phyloP scores from a whole-genome alignment of 805 yeast species.

The Metschnikowia koreensis region DNA sequence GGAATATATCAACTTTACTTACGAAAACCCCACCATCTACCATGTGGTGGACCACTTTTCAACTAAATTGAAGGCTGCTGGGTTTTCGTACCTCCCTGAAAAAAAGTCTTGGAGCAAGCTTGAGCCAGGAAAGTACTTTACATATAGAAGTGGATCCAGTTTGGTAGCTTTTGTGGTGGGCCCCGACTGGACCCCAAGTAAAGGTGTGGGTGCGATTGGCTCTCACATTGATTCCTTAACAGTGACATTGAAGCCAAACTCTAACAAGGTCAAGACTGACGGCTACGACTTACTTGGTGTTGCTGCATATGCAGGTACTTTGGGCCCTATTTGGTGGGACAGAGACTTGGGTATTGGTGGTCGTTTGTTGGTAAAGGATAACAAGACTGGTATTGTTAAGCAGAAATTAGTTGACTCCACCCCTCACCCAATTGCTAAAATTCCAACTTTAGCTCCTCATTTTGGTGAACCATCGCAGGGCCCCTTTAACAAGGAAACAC shows the following conservation, averaged over 20 bases:
- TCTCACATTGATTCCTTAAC: constrained; percentile 76
- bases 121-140: constrained; percentile 59
- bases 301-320: constrained; percentile 79
- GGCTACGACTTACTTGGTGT: constrained; percentile 80
- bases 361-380: constrained; percentile 52
- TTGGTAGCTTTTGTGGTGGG: constrained; percentile 73
- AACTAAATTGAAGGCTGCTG: constrained; percentile 49
- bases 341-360: constrained; percentile 88
- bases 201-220: constrained; percentile 70
- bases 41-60: constrained; percentile 63
- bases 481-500: constrained; percentile 75
- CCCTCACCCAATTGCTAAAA: constrained; percentile 71
- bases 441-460: constrained; percentile 85
- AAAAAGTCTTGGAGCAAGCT: constrained; percentile 50
- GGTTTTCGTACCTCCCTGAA: constrained; percentile 67
- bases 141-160: constrained; percentile 66
- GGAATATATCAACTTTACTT: constrained; percentile 70
- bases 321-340: constrained; percentile 71
- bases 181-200: constrained; percentile 57
- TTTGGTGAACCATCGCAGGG: constrained; percentile 68
- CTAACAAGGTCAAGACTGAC: constrained; percentile 57
- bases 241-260: constrained; percentile 67
- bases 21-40: constrained; percentile 68
- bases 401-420: constrained; percentile 54
- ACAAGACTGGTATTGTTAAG: constrained; percentile 30